Percentiles rank a stretch among this genome's conserved stretches.
These are phyloP conservation scores for Kuraishia hungarica DNA, from an alignment of 805 yeast species.

Conservation along the genomic window DNA sequence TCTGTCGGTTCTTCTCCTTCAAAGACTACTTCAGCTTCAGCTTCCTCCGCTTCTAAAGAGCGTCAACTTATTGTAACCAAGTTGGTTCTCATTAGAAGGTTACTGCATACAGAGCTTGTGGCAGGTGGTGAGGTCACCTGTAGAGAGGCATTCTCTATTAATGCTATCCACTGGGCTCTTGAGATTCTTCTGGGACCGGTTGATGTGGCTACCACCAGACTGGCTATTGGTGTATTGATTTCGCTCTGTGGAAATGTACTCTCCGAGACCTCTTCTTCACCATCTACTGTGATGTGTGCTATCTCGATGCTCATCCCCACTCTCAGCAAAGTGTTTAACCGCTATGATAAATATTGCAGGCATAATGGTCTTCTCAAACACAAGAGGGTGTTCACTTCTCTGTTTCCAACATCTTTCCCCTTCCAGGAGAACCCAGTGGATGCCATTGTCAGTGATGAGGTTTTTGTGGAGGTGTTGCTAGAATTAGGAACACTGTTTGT, in stretches of 20 bases:
- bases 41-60: constrained; percentile 36
- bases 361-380: constrained; percentile 40
- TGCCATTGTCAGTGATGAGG: constrained; percentile 61
- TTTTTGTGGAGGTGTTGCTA: constrained; percentile 60
- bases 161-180: constrained; percentile 47
- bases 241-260: constrained; percentile 27
- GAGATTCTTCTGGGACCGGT: constrained; percentile 40
- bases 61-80: constrained; percentile 49
- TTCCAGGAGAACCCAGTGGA: constrained; percentile 60
- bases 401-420: constrained; percentile 66
- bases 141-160: constrained; percentile 31
- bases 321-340: constrained; percentile 40
- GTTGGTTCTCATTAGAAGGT: constrained; percentile 51
- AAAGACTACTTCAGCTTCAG: constrained; percentile 16
- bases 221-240: constrained; percentile 52
- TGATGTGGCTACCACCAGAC: constrained; percentile 52
- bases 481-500: constrained; percentile 62
- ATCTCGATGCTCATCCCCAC: constrained; percentile 31
- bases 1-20: constrained; percentile 17
- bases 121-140: constrained; percentile 12
- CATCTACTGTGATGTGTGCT: not conserved
- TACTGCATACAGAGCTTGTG: constrained; percentile 31
- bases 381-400: constrained; percentile 54
- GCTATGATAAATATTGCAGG: constrained; percentile 41
- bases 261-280: constrained; percentile 6